A percentile compares a stretch with the other conserved stretches of the same genome.
Conservation (phyloP, 192 early-diverging fungal species). For the Nowakowskiella sp. region DNA sequence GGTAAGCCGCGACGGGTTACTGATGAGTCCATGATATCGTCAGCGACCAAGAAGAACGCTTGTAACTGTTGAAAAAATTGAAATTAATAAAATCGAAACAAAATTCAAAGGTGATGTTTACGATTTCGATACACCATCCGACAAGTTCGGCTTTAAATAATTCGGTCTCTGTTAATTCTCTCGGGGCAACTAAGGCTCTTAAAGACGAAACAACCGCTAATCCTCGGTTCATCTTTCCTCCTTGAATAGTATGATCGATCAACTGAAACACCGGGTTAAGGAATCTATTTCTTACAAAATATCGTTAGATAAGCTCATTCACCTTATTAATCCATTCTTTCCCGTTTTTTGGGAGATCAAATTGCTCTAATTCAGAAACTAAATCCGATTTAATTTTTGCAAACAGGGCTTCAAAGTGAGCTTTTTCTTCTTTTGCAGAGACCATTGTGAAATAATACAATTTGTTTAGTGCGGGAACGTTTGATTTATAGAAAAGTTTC, state of each 20-base stretch:
- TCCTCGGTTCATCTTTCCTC: conserved; percentile 97
- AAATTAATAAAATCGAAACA: not conserved
- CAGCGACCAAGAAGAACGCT: conserved; percentile 95
- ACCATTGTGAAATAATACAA: too few species aligned
- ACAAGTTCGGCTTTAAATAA: conserved; percentile 79
- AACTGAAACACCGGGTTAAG: conserved; percentile 38
- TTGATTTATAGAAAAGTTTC: too few species aligned
- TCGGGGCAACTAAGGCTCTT: conserved; percentile 57
- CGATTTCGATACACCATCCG: conserved; percentile 92
- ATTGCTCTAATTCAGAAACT: conserved; percentile 1
- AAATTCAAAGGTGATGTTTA: conserved; percentile 25
- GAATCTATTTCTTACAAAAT: not conserved
- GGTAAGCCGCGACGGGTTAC: conserved; percentile 93
- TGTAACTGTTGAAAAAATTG: conserved; percentile 71
- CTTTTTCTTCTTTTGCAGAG: too few species aligned
- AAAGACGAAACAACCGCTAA: conserved; percentile 88
- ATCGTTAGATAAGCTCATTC: not conserved
- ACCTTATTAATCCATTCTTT: conserved; percentile 37
- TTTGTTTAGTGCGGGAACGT: too few species aligned
- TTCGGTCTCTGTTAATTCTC: conserved; percentile 71
- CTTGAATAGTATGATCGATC: conserved; percentile 48
- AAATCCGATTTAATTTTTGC: not conserved
- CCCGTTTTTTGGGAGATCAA: conserved; percentile 49
- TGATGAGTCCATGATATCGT: conserved; percentile 98
- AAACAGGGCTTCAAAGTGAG: too few species aligned